phyloP scores from a whole-genome alignment of 768 basidiomycete species.

The Holtermanniella nyarrowii region DNA sequence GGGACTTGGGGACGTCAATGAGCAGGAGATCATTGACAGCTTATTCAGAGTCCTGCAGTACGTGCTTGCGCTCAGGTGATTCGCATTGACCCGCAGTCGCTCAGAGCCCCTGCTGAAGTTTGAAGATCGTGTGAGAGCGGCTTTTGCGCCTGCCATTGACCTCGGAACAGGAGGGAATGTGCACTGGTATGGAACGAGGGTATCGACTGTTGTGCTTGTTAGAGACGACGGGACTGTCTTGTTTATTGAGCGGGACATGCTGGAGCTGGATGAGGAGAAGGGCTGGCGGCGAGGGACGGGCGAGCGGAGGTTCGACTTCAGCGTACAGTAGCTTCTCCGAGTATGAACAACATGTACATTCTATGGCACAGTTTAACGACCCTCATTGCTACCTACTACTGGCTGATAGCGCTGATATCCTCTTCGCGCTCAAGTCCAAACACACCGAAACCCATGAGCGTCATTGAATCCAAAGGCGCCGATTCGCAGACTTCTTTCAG shows the following conservation, averaged over 20 bases:
- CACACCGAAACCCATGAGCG: no score
- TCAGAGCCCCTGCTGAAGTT: slow-evolving; percentile 10
- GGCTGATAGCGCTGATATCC: no score
- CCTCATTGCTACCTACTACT: no score
- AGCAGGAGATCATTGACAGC: slow-evolving; percentile 19
- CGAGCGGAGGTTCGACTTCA: slow-evolving; percentile 14
- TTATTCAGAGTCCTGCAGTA: slow-evolving; percentile 27
- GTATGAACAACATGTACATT: neutral
- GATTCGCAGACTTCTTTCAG: neutral
- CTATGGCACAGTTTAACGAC: no score
- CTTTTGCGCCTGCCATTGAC: slow-evolving; percentile 15
- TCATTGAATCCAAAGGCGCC: neutral
- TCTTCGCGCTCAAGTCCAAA: no score
- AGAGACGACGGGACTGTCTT: slow-evolving; percentile 22
- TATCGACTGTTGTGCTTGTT: slow-evolving; percentile 34
- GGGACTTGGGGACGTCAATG: slow-evolving; percentile 9
- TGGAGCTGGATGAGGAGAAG: slow-evolving; percentile 13
- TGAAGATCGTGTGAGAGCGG: slow-evolving; percentile 9
- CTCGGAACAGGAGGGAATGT: slow-evolving; percentile 8
- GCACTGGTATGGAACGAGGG: slow-evolving; percentile 34
- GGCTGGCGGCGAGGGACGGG: slow-evolving; percentile 9
- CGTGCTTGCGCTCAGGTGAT: neutral
- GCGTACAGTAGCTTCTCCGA: neutral
- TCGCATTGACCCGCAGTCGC: neutral
- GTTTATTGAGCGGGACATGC: slow-evolving; percentile 35